Base-by-base conservation (phyloP, 805 yeast genomes). In the Candida saitoana region DNA sequence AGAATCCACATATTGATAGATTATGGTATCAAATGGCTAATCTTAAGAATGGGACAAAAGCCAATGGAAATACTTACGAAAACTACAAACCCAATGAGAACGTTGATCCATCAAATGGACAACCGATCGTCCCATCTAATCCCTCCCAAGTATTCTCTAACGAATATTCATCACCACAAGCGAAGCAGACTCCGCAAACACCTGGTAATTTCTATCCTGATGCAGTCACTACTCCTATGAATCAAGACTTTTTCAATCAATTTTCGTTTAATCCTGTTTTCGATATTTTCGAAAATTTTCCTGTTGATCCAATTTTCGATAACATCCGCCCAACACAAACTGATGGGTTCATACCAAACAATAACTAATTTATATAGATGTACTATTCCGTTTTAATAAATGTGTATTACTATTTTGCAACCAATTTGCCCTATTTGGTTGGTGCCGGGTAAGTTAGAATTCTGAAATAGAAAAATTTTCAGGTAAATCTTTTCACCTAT, bases 11-110 rank as follows among this genome's bases (percentile, higher is more conserved):
- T 32, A 56, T 66, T 35, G 72, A 67, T 42, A 55, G 59, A 27
- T 51, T 66, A 38, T 67, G 73, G 73, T 43, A 46, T 30, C 64
- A 62, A 43, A 56, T 66, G 49, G 46, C 46, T 18, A 24, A 14
- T 18, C 34, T 40, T 33, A 40, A 40, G 25, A 18, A 40, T 35
- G 37, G 25, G 17, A 16, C 36, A 15, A 18, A 8, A 6, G 36
- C 36, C 36, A 33, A 17, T 33, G 36, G 22, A 9, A 8, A 30
- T 18, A 32, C 25, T 20, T 11, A 29, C 16, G 18, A 32, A 8
- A 29, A 34, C 32, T 25, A 12, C 22, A 27, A 16, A 5, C 14
- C 27, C 29, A 24, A 36, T 16, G 38, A 18, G 24, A 30, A 14
- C 9, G 14, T 18, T 34, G 20, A 14, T 12, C 35, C 12, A 17